Evolutionary conservation across 257 asterid genomes (phyloP).

Genomic region (Oldenlandia corymbosa): DNA sequence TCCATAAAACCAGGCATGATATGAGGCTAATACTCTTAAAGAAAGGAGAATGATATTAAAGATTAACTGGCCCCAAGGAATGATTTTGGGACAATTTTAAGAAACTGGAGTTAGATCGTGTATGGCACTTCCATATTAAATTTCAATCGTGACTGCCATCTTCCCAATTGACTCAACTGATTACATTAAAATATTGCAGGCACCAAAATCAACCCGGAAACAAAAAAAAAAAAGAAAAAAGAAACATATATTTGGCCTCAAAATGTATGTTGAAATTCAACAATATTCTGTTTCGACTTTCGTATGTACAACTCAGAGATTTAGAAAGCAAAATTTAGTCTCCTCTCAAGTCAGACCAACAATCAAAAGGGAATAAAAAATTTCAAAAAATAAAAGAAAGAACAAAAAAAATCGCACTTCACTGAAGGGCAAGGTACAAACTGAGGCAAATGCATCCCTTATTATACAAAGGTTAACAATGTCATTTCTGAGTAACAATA

Average conservation of each 20-base stretch:
- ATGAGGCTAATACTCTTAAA: constrained; percentile 3
- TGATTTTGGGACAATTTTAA: constrained; percentile 19
- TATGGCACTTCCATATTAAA: constrained; percentile 20
- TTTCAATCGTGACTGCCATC: constrained; percentile 40
- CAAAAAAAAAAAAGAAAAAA: too few species aligned
- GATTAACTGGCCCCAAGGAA: too few species aligned
- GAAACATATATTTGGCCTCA: too few species aligned
- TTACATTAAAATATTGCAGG: not conserved
- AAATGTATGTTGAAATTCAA: too few species aligned
- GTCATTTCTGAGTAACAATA: not conserved
- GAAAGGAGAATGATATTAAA: too few species aligned
- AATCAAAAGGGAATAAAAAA: too few species aligned
- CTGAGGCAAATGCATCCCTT: not conserved
- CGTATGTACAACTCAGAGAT: not conserved
- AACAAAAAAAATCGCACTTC: not conserved
- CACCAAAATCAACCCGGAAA: too few species aligned
- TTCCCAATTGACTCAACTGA: constrained; percentile 11
- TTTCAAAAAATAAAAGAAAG: too few species aligned
- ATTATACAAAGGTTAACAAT: not conserved
- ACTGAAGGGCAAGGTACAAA: not conserved
- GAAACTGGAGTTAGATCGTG: constrained; percentile 32
- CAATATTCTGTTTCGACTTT: too few species aligned
- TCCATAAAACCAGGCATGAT: constrained; percentile 9
- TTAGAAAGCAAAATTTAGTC: not conserved
- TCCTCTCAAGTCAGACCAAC: too few species aligned